These are phyloP conservation scores for Diplocarpon rosae DNA, from an alignment of 2,329 filamentous ascomycete genomes.

Conservation along the genomic window DNA sequence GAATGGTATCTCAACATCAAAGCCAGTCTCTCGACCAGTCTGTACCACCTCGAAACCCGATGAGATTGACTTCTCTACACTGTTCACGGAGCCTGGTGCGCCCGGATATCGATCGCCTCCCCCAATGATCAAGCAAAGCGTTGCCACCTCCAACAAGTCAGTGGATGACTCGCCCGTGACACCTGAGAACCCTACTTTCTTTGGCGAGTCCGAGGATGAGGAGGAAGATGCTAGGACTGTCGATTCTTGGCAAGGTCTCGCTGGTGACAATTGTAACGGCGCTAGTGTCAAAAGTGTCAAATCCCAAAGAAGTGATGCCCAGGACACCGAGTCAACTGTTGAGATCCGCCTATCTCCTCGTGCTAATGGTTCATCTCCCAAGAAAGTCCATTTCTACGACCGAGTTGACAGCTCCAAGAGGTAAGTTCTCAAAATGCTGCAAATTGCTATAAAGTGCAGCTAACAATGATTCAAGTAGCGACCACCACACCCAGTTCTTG, in stretches of 20 bases:
- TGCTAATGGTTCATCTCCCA: slow-evolving; percentile 11
- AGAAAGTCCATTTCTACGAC: slow-evolving; percentile 13
- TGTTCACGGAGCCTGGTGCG: slow-evolving; percentile 7
- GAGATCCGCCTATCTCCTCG: slow-evolving; percentile 14
- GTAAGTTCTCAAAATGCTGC: slow-evolving; percentile 10
- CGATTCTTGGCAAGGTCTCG: slow-evolving; percentile 14
- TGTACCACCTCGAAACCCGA: background rate
- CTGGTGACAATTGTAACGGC: background rate
- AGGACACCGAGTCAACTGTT: slow-evolving; percentile 14
- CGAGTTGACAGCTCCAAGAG: slow-evolving; percentile 20
- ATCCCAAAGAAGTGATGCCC: slow-evolving; percentile 3
- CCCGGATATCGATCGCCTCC: slow-evolving; percentile 7
- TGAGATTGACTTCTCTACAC: slow-evolving; percentile 6
- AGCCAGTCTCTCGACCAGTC: slow-evolving; percentile 1
- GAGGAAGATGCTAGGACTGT: slow-evolving; percentile 10
- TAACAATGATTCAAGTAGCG: slow-evolving; percentile 11
- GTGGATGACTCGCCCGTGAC: slow-evolving; percentile 5
- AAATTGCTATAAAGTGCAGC: background rate
- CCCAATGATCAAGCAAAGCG: slow-evolving; percentile 3
- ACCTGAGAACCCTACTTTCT: slow-evolving; percentile 1
- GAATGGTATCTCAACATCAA: background rate
- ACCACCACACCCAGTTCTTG: slow-evolving; percentile 24
- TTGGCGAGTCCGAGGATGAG: slow-evolving; percentile 4
- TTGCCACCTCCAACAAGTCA: background rate
- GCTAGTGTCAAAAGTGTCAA: background rate